Base-by-base conservation (phyloP, 2,329 filamentous ascomycete genomes). In the Venturia nashicola region DNA sequence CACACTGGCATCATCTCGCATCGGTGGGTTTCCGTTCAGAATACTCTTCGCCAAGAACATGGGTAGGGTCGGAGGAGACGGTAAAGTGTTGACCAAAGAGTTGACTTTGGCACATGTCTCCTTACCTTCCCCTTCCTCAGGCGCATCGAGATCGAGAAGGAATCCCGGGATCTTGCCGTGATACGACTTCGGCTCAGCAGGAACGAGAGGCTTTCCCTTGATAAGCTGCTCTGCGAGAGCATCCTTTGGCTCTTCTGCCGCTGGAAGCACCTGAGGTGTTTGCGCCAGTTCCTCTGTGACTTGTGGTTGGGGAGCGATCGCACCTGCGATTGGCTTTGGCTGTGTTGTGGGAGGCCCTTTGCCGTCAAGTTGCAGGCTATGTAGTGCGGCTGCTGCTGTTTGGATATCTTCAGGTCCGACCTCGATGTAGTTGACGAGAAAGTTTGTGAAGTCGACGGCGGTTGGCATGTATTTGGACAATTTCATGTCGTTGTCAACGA, bases 1-100 rank as follows among this genome's bases (percentile, higher is more conserved):
- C 66, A 99, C 94, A 76, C 92, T 97, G 75, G 93, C 96, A 76
- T 99, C 94, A 73, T 99, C 94, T 79, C 97, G 97, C 82, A 96
- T 91, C 7, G 93, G 86, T 34, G 90, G 91, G 2, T 86, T 87
- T 60, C 90, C 90, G 74, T 99, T 99, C 68, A 99, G 78, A 65
- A 99, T 97, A 40, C 92, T 94, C 77, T 96, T 96, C 69, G 88
- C 90, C 61, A 99, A 78, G 77, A 97, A 97, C 60, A 94, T 86
- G 0, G 94, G 94, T 55, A 99, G 81, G 68, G 84, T 86, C 0
- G 94, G 94, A 5, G 94, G 93, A 32, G 86, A 86, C 0, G 91
- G 86, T n/a, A 93, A 81, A 70, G 90, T 90, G 68, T 88, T 85
- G 63, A 91, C 88, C 36, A 90, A 89, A 59, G 82, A 79, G 34